Base-by-base conservation (phyloP, 2,329 filamentous ascomycete genomes). In the Sphaceloma murrayae region DNA sequence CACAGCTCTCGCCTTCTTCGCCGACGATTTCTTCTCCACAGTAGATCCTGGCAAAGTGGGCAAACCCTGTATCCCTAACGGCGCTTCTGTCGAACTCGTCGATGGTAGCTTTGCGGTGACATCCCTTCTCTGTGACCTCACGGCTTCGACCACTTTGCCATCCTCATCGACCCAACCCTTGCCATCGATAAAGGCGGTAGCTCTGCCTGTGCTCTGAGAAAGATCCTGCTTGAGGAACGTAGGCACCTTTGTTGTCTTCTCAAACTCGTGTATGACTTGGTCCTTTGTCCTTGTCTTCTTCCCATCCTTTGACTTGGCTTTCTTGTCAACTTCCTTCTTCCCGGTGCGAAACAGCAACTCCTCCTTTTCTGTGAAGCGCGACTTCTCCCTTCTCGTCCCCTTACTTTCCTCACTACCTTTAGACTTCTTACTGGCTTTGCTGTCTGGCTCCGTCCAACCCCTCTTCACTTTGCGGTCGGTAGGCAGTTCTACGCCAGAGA, bases 81-180 rank as follows among this genome's bases (percentile, higher is more conserved):
- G 16, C 10, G 4, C 11, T 4, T 19, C 11, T 8, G 4, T 21
- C n/a, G 21, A n/a, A 2, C 9, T 11, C 2, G 2, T 14, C 2
- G 31, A 6, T 11, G n/a, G 9, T 17, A 16, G 17, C 18, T n/a
- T 21, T 26, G 30, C 11, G n/a, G 38, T n/a, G 21, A n/a, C 19
- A 17, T 19, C 19, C n/a, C 30, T 24, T 26, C 42, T 32, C 5
- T 11, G 26, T 11, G 44, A 31, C 16, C 24, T 42, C 11, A 48
- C 66, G 14, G 61, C 63, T 60, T 93, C 84, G 2, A 94, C 75
- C 1, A 95, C 66, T 45, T 80, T 77, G 4, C 88, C 88, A 11
- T 80, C 69, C 49, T 78, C 75, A 54, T 94, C 82, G 0, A 94
- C 74, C 89, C 91, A 96, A 1, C 89, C 89, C 56, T 83, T 80